Base-by-base conservation (phyloP, 139 green algal species). In the Ettlia oleoabundans region DNA sequence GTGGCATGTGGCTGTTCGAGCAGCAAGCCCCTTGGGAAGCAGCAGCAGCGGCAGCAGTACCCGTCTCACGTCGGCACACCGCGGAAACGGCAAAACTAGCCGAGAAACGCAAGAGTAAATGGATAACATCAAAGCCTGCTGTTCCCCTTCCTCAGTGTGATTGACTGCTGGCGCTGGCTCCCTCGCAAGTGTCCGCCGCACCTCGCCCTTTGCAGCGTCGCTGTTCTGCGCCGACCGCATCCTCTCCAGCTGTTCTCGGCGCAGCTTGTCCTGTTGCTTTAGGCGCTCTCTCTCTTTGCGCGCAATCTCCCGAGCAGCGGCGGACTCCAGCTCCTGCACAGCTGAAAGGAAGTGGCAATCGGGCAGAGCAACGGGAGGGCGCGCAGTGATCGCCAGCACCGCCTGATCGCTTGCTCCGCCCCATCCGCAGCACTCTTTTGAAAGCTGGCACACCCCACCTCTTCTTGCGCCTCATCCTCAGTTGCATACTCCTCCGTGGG, bases 211-310 rank as follows among this genome's bases (percentile, higher is more conserved):
- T 2, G 85, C 84, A 21, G 92, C 90, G 32, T 86, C 81, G 3
- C 76, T 51, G 72, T 98, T 98, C 77, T 97, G 91, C 81, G 96
- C 58, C 37, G 89, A 76, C 10, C 92, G 79, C 78, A 99, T 88
- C 32, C 89, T 84, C 64, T 98, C 95, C 69, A 99, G 86, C 80
- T 96, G 78, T 55, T 96, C 89, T 74, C 92, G 93, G 82, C 97
- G 96, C 26, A 89, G 76, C 79, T 92, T 88, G 37, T 95, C 94
- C 82, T 96, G 89, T 70, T 91, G 40, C 67, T 89, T 89, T 19
- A 99, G 88, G 5, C 97, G 88, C 86, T 97, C 90, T 37, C 86
- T 83, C 82, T 99, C 96, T 58, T 86, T 88, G 43, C 87, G 87
- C 1, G 94, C 95, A 0, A 98, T 82, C 32, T 93, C 83, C 62